These are phyloP conservation scores for Solanum pennellii DNA, from an alignment of 257 asterid genomes.

Conservation along the genomic window DNA sequence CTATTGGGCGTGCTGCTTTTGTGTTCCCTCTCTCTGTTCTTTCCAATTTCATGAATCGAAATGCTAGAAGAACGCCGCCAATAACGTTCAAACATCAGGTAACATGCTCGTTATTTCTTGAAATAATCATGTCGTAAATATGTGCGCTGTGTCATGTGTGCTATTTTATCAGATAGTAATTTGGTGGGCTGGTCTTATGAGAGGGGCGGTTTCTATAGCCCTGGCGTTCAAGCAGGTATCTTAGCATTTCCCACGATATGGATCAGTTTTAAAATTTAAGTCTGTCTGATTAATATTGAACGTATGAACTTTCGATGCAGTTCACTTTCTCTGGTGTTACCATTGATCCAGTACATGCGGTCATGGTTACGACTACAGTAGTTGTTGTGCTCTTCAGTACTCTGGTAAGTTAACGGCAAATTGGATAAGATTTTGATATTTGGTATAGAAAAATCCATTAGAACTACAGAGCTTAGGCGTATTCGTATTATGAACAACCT, in stretches of 20 bases:
- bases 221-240: conserved; percentile 90
- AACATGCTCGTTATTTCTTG: not conserved
- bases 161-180: conserved; percentile 38
- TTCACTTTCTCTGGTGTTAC: conserved; percentile 73
- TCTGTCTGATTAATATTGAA: not conserved
- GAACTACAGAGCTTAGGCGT: not conserved
- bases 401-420: conserved; percentile 33
- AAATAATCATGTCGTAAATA: not conserved
- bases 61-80: conserved; percentile 33
- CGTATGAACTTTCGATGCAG: conserved; percentile 17
- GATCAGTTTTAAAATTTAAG: not conserved
- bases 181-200: conserved; percentile 99
- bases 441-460: not conserved
- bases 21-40: conserved; percentile 78
- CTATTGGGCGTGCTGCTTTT: conserved; percentile 90
- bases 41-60: conserved; percentile 59
- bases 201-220: conserved; percentile 98
- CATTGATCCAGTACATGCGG: conserved; percentile 48
- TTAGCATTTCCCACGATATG: not conserved
- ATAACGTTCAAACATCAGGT: conserved; percentile 73
- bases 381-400: conserved; percentile 77
- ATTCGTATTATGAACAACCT: not conserved
- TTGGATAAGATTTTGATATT: not conserved
- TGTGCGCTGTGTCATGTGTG: not conserved
- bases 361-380: conserved; percentile 57